Evolutionary conservation across 2,329 filamentous ascomycete species (phyloP), one percentile per base, ranked within the genome.

Genomic region (Calonectria hawksworthii): DNA sequence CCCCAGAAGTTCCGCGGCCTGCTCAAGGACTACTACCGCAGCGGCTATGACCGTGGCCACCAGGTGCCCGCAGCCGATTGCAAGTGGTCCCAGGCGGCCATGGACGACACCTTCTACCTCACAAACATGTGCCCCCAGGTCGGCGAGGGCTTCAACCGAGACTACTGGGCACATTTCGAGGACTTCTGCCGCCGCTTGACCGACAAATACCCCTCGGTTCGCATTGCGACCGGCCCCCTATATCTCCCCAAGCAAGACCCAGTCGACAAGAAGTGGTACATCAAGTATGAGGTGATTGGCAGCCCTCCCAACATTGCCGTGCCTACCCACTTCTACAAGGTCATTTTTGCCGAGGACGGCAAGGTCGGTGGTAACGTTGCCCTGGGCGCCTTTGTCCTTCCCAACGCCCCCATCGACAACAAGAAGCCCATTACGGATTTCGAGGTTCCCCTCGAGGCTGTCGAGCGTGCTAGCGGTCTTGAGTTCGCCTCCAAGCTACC

Each of bases 121-220:
- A 94, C 91, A 83, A 99, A 99, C 88, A 99, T 99, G 96, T 98
- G 96, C 83, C 97, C 97, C 38, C 97, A 99, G 87, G 97, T 99
- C 36, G 97, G 97, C 79, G 95, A 98, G 83, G 97, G 97, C 74
- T 99, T 99, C 90, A 99, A 99, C 88, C 92, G 97, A 67, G 97
- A 99, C 87, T 99, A 99, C 91, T 99, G 97, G 97, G 94, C 97
- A 47, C 97, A 99, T 85, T 96, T 99, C 79, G 97, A 99, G 87
- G 96, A 98, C 83, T 99, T 99, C 83, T 98, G 96, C 87, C 92
- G 97, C 13, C 89, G 95, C 23, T 89, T 99, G 78, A 96, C 96
- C 0, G 87, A 89, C 61, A 90, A 88, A 69, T 99, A 98, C 83
- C 96, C 96, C 1, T 94, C 92, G 52, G 96, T 99, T 32, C 91